phyloP scores from a whole-genome alignment of 306 rosid species.

The Carpinus viminea region DNA sequence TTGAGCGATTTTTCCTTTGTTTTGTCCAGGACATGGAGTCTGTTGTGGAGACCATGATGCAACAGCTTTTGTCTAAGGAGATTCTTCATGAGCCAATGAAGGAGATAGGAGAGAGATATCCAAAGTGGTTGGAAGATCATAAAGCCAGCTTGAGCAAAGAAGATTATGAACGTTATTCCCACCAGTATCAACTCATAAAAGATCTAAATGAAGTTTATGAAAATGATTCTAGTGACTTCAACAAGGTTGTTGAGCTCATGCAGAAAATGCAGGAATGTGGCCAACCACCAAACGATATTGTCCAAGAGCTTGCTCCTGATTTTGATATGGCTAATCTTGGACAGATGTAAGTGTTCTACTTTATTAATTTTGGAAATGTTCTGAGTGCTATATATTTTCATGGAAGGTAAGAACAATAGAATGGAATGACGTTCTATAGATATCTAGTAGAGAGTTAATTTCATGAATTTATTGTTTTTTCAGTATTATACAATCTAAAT shows the following conservation, averaged over 20 bases:
- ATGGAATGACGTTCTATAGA: not conserved
- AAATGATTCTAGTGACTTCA: slow-evolving; percentile 69
- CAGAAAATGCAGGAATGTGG: slow-evolving; percentile 99
- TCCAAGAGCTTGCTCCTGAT: slow-evolving; percentile 85
- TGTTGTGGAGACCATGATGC: slow-evolving; percentile 95
- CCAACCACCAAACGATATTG: slow-evolving; percentile 88
- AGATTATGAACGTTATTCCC: slow-evolving; percentile 65
- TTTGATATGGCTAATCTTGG: slow-evolving; percentile 76
- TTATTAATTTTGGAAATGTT: not conserved
- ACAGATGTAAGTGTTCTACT: slow-evolving; percentile 68
- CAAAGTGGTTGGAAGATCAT: slow-evolving; percentile 91
- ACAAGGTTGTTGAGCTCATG: slow-evolving; percentile 86
- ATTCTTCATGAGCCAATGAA: slow-evolving; percentile 97
- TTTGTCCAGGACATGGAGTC: slow-evolving; percentile 77
- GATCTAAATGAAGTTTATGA: slow-evolving; percentile 80
- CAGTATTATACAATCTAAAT: not conserved
- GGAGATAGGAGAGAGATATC: slow-evolving; percentile 96
- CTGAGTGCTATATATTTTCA: not conserved
- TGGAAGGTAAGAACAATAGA: not conserved
- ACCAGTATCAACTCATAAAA: slow-evolving; percentile 62
- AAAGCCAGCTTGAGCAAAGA: slow-evolving; percentile 73
- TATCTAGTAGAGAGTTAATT: not conserved
- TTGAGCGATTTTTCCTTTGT: slow-evolving; percentile 13
- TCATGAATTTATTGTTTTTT: not conserved
- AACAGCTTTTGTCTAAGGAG: slow-evolving; percentile 90